phyloP scores from a whole-genome alignment of 2,329 filamentous ascomycete genomes.

The Monilinia laxa region DNA sequence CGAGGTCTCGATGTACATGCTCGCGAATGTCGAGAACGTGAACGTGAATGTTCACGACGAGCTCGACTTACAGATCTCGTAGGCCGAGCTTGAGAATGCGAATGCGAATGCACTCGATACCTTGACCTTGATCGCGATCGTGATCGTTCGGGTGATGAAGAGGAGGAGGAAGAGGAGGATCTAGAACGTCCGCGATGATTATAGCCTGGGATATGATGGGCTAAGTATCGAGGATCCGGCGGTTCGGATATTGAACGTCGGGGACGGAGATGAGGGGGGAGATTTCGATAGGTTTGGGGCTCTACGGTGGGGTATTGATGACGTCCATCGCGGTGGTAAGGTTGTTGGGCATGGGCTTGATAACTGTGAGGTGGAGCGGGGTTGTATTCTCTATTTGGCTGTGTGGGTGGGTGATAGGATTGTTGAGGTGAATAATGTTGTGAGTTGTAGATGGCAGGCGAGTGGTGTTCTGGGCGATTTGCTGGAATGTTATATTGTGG shows the following conservation, averaged over 20 bases:
- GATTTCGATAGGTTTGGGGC: not conserved
- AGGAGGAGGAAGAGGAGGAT: conserved; percentile 5
- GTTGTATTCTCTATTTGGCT: not conserved
- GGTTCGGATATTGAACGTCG: conserved; percentile 31
- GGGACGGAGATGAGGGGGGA: conserved; percentile 20
- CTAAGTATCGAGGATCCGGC: conserved; percentile 17
- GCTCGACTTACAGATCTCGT: conserved; percentile 4
- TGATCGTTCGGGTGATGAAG: conserved; percentile 1
- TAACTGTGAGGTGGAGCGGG: not conserved
- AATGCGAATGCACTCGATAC: not conserved
- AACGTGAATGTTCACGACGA: conserved; percentile 2
- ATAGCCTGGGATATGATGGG: conserved; percentile 23
- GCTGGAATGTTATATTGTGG: conserved; percentile 4
- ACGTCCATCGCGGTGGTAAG: not conserved
- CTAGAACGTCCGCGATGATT: not conserved
- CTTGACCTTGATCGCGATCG: not conserved
- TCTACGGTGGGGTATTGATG: not conserved
- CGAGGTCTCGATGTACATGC: conserved; percentile 12
- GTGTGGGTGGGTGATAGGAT: not conserved
- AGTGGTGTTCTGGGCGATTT: not conserved
- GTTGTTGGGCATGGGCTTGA: not conserved
- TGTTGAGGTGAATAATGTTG: conserved; percentile 4
- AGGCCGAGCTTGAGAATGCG: not conserved
- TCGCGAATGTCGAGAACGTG: conserved; percentile 14
- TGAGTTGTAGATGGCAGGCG: not conserved